Evolutionary conservation across 2,329 filamentous ascomycete species (phyloP), one percentile per base, ranked within the genome.

Genomic region (Elsinoe arachidis): DNA sequence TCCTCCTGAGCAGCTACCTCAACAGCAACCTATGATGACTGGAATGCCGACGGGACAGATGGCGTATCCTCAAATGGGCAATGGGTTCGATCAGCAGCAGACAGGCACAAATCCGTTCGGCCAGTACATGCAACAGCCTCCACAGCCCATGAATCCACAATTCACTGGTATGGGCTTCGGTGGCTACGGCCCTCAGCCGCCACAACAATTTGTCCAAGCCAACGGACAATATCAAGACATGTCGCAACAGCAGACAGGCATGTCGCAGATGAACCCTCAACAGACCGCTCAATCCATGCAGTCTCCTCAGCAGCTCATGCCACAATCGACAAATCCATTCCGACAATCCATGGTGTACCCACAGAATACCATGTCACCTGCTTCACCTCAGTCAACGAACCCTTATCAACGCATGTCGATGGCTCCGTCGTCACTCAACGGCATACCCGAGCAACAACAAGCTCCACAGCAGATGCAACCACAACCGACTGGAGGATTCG

Each of bases 281-380:
- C 60, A 61, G 19, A 58, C 67, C 73, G 30, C 55, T 15, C 64
- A 64, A 51, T 58, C 56, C 41, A n/a, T 61, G 55, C 41, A 37
- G 37, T 23, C 53, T 41, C 34, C 58, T 23, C 15, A 51, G 37
- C 56, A 65, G 23, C 61, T 71, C 21, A 78, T 78, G 59, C 79
- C 78, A 67, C 81, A 84, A 65, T 84, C 77, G 19, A 96, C 90
- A 6, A 99, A 99, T 68, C 93, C 93, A 0, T 99, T 99, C 81
- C 82, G 93, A 41, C 87, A 90, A 68, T 96, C 92, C 1, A 92
- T 92, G 84, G 77, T 96, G 74, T 44, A 58, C 47, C 59, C 59
- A 19, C 62, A 62, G 43, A 55, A 57, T 33, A 44, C 61, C 55
- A 43, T 66, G 61, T 44, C 62, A 59, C 52, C 61, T 63, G 21